Evolutionary conservation across 2,329 filamentous ascomycete species (phyloP), one percentile per base, ranked within the genome.

Genomic region (Saccharata proteae): DNA sequence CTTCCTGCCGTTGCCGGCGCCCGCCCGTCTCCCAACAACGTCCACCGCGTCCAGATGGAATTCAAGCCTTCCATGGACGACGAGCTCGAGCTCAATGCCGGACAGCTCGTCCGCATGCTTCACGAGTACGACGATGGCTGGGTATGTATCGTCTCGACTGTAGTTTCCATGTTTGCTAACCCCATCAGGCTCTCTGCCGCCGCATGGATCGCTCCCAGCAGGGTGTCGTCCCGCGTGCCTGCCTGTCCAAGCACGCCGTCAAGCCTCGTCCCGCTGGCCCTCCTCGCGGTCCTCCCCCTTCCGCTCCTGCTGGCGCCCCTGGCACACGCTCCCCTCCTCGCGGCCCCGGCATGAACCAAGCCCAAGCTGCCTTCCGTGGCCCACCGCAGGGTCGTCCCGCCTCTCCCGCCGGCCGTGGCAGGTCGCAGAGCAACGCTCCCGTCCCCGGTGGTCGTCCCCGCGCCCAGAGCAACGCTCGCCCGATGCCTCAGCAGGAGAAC

Each of bases 121-220:
- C 88, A 96, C 50, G 86, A 93, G 58, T 98, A 96, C 48, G 90
- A 98, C 51, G 90, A 98, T 59, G 90, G 90, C 47, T 98, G 90
- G 90, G 82, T 88, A 71, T 70, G 80, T 69, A 18, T 8, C 4
- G 4, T 13, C 11, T 34, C 15, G 21, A 21, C 16, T 30, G 22
- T 29, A 19, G 12, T 23, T 16, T 25, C 21, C 10, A 3, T 13
- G 7, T 21, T 45, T 49, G 44, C 52, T 38, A 36, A 27, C 32
- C 30, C 14, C 37, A 31, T 5, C 41, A 86, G 82, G 83, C 86
- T 49, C 81, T 96, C 34, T 94, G 85, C 57, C 80, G 85, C 44
- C 80, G 79, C 42, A 77, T 96, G 46, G 86, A 96, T 57, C 80
- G 85, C 41, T 86, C 84, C 38, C 70, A 81, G 46, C 86, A 96